Conservation (phyloP, 495 filamentous ascomycete species). For the Physcia stellaris region DNA sequence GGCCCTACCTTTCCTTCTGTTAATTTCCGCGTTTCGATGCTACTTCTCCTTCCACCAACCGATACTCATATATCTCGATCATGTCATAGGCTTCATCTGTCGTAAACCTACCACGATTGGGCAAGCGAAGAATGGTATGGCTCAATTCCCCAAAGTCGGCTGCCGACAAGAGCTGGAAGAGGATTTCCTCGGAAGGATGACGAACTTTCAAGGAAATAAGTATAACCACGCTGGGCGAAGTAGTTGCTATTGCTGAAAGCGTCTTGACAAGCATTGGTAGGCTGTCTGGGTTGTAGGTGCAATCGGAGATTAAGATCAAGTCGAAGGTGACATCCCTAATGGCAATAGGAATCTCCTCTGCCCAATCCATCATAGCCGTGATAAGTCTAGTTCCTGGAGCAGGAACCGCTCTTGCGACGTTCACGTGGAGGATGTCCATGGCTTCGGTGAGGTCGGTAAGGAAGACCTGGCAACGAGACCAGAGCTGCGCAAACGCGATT, state of each 20-base stretch:
- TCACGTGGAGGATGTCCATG: conserved; percentile 44
- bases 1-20: too few relatives aligned
- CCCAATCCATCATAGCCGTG: conserved; percentile 69
- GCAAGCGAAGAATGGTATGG: conserved; percentile 36
- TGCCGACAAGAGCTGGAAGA: conserved; percentile 62
- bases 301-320: conserved; percentile 74
- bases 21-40: too few relatives aligned
- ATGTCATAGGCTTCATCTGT: conserved; percentile 19
- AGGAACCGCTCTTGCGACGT: conserved; percentile 33
- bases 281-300: conserved; percentile 86
- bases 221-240: conserved; percentile 40
- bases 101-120: conserved; percentile 32
- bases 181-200: conserved; percentile 66
- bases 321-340: conserved; percentile 39
- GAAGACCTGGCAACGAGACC: conserved; percentile 41
- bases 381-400: conserved; percentile 24
- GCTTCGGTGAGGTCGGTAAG: conserved; percentile 80
- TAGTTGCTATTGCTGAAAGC: conserved; percentile 38
- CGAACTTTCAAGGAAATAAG: conserved; percentile 72
- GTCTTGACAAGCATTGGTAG: conserved; percentile 62
- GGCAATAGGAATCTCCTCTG: conserved; percentile 29
- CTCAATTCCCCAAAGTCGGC: conserved; percentile 39
- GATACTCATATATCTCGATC: too few relatives aligned
- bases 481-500: conserved; percentile 50
- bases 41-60: too few relatives aligned